Conservation (phyloP, 2,329 filamentous ascomycete genomes). For the Aspergillus ibericus region DNA sequence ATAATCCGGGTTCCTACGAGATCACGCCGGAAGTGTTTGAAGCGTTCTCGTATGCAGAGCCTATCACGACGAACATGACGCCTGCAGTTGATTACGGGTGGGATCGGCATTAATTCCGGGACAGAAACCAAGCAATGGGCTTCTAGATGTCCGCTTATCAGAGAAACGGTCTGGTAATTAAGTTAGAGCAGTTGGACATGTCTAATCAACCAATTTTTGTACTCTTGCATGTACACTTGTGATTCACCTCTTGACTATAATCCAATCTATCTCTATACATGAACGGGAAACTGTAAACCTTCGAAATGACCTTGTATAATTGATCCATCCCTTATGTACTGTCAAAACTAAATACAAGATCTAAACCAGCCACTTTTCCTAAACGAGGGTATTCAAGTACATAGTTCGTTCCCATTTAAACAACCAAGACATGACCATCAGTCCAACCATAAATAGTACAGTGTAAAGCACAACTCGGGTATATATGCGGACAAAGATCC, state of each 20-base stretch:
- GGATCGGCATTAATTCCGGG: constrained; percentile 15
- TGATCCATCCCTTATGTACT: neutral
- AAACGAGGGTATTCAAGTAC: neutral
- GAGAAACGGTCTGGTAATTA: neutral
- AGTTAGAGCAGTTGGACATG: neutral
- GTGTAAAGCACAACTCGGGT: neutral
- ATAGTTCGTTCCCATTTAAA: too few relatives aligned
- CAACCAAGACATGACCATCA: neutral
- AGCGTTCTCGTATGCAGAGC: constrained; percentile 47
- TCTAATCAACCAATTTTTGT: neutral
- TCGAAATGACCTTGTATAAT: too few relatives aligned
- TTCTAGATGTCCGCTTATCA: neutral
- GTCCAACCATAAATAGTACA: neutral
- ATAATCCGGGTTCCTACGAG: constrained; percentile 40
- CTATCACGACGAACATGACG: constrained; percentile 45
- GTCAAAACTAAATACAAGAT: neutral
- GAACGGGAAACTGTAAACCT: too few relatives aligned
- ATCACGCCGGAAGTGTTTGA: constrained; percentile 48
- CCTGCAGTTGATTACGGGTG: constrained; percentile 32
- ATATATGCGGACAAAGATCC: neutral
- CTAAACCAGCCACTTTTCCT: neutral
- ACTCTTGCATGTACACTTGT: neutral
- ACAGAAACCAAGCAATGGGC: neutral
- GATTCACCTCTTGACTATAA: too few relatives aligned
- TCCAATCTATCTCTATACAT: too few relatives aligned